Conservation (phyloP, 345 rosid genomes). For the Bruguiera gymnorhiza region DNA sequence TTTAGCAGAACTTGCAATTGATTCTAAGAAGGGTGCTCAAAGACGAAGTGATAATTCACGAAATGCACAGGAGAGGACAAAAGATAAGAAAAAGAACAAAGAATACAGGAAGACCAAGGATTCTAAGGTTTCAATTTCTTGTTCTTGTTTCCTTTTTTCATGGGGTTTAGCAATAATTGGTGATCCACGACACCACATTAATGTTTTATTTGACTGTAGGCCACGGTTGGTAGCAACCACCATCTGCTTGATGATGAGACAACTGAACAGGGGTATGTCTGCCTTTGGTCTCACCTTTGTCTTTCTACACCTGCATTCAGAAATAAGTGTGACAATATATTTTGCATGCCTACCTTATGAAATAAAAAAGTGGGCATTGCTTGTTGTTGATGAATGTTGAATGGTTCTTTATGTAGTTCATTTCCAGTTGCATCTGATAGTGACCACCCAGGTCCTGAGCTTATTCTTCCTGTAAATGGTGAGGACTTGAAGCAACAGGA, state of each 20-base stretch:
- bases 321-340: slow-evolving; percentile 1
- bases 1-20: slow-evolving; percentile 88
- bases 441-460: slow-evolving; percentile 48
- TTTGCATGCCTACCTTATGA: slow-evolving; percentile 4
- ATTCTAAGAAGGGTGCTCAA: slow-evolving; percentile 62
- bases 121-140: slow-evolving; percentile 47
- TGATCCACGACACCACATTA: slow-evolving; percentile 10
- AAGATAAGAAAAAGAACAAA: slow-evolving; percentile 80
- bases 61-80: slow-evolving; percentile 67
- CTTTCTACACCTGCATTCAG: background rate
- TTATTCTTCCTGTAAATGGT: slow-evolving; percentile 33
- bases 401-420: slow-evolving; percentile 51
- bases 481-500: slow-evolving; percentile 58
- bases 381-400: slow-evolving; percentile 11
- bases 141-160: slow-evolving; percentile 11
- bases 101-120: slow-evolving; percentile 70
- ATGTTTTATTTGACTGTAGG: slow-evolving; percentile 41
- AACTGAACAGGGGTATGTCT: slow-evolving; percentile 51
- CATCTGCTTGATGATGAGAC: slow-evolving; percentile 39
- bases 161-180: slow-evolving; percentile 7
- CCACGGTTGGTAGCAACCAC: slow-evolving; percentile 44
- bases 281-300: slow-evolving; percentile 3
- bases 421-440: slow-evolving; percentile 48
- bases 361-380: background rate
- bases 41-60: slow-evolving; percentile 57